phyloP scores from a whole-genome alignment of 495 filamentous ascomycete species.

The Platismatia glauca region DNA sequence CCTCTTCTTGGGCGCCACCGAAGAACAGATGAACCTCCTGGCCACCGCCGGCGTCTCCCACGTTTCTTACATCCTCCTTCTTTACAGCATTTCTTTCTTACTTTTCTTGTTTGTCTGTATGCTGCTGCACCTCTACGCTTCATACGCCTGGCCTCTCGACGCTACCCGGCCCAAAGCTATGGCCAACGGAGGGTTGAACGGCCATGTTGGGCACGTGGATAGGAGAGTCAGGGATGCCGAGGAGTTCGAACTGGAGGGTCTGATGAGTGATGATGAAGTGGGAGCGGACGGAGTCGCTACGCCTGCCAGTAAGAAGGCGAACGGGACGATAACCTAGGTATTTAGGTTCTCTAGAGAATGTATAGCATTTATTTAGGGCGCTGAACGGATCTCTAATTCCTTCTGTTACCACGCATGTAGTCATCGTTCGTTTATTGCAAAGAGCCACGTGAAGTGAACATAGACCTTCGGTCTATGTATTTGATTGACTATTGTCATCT shows the following conservation, averaged over 20 bases:
- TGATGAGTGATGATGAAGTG: conserved; percentile 80
- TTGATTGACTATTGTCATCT: neutral
- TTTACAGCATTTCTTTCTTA: conserved; percentile 84
- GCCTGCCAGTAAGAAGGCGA: neutral
- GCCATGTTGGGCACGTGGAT: conserved; percentile 39
- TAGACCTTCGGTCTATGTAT: neutral
- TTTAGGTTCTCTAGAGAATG: neutral
- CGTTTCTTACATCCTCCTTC: conserved; percentile 81
- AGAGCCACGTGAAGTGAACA: neutral
- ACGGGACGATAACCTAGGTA: neutral
- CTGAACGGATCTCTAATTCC: neutral
- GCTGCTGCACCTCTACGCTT: conserved; percentile 74
- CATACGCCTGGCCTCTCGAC: conserved; percentile 44
- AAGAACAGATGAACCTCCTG: conserved; percentile 85
- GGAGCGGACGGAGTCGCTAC: conserved; percentile 27
- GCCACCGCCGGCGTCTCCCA: conserved; percentile 65
- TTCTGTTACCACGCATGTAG: neutral
- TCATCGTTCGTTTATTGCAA: neutral
- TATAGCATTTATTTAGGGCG: neutral
- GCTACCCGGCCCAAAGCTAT: conserved; percentile 19
- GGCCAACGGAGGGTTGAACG: conserved; percentile 40
- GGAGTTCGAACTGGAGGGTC: conserved; percentile 81
- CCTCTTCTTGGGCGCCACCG: conserved; percentile 93
- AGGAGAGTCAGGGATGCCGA: conserved; percentile 63
- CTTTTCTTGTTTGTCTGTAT: conserved; percentile 82